Base-by-base conservation (phyloP, 176 grass and related monocot genomes). In the Zea luxurians region DNA sequence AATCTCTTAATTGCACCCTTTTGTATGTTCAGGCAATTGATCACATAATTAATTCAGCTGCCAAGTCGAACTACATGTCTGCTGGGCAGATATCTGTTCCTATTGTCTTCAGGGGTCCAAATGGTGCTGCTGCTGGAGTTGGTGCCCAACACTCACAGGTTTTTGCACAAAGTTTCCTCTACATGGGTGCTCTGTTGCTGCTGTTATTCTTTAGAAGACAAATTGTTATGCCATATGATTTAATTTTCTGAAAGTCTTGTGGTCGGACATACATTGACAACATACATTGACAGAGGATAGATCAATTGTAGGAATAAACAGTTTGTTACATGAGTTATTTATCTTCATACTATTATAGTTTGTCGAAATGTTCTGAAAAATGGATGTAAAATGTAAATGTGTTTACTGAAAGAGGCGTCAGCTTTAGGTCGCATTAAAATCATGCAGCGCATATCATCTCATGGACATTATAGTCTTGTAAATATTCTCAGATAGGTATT, bases 41-140 rank as follows among this genome's bases (percentile, higher is more conserved):
- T 83, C 96, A 99, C 65, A 95, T 99, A 70, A 99, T 99, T 61
- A 99, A 95, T 90, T 99, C 96, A 66, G 96, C 90, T 66, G 90
- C 92, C 80, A 99, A 99, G 83, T 91, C 96, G 46, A 99, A 99
- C 53, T 95, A 95, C 90, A 99, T 99, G 96, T 99, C 96, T 48
- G 86, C 88, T 54, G 96, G 95, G 66, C 85, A 94, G 82, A 84
- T 98, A 48, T 57, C 57, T 50, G 95, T 98, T 18, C 91, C 91
- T 77, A 98, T 98, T 78, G 95, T 94, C 88, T 98, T 98, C 68
- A 89, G 95, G 82, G 91, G 91, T 68, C 91, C 95, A 66, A 94
- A 98, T 78, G 91, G 91, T 73, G 95, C 95, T 80, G 87, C 92
- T 78, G 92, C 96, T 77, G 96, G 96, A 85, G 96, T 99, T 84